These are phyloP conservation scores for Cornus kousa DNA, from an alignment of 148 eudicot species.

Conservation along the genomic window DNA sequence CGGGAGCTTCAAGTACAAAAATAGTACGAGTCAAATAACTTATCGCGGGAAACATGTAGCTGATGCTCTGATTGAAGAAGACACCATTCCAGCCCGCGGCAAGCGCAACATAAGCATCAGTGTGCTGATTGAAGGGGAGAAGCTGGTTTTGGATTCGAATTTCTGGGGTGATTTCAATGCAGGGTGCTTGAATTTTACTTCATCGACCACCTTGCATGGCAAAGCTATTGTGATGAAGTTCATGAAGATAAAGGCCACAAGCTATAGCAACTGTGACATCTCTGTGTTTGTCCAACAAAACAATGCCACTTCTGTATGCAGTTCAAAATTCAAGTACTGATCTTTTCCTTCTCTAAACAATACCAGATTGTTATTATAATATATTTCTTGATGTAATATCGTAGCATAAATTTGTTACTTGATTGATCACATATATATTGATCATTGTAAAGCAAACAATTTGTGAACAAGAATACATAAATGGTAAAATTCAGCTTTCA, in stretches of 20 bases:
- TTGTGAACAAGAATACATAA: too few species aligned
- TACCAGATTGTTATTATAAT: too few species aligned
- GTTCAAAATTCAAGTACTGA: conserved; percentile 22
- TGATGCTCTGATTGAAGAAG: conserved; percentile 16
- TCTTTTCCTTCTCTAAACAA: neutral
- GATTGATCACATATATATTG: neutral
- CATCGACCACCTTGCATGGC: conserved; percentile 28
- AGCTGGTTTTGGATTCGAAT: conserved; percentile 9
- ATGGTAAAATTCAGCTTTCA: neutral
- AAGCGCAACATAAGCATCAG: conserved; percentile 17
- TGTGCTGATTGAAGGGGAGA: conserved; percentile 15
- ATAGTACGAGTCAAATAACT: conserved; percentile 18
- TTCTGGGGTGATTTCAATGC: conserved; percentile 6
- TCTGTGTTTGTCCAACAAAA: conserved; percentile 8
- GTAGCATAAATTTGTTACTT: neutral
- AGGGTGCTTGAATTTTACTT: conserved; percentile 28
- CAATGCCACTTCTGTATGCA: conserved; percentile 31
- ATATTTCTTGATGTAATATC: too few species aligned
- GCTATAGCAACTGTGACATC: conserved; percentile 25
- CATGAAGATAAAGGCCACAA: conserved; percentile 25
- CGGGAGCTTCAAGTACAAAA: conserved; percentile 32
- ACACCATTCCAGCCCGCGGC: conserved; percentile 28
- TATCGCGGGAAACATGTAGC: conserved; percentile 26
- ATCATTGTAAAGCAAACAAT: neutral
- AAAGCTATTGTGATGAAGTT: conserved; percentile 30